Percentiles rank a stretch among this genome's conserved stretches.
These are phyloP conservation scores for Neurospora africana DNA, from an alignment of 495 filamentous ascomycete species.

Conservation along the genomic window DNA sequence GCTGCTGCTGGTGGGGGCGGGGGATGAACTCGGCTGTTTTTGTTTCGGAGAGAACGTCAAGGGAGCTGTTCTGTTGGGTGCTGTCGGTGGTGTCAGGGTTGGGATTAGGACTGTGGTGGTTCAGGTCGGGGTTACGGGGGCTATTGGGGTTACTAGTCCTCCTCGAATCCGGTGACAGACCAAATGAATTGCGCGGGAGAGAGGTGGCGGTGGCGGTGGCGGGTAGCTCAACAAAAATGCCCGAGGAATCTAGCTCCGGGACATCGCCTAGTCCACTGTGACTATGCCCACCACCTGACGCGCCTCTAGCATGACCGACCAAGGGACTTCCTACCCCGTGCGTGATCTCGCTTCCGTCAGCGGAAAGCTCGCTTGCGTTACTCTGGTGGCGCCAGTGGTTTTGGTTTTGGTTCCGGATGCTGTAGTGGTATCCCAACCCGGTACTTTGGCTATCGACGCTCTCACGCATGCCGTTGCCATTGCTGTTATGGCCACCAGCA, in stretches of 20 bases:
- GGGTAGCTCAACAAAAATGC: constrained; percentile 13
- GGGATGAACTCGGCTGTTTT: neutral
- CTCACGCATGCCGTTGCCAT: constrained; percentile 10
- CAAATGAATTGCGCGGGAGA: neutral
- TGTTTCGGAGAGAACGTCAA: neutral
- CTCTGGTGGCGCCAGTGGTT: constrained; percentile 26
- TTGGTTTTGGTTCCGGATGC: neutral
- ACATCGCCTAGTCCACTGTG: neutral
- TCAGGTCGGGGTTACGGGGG: no score
- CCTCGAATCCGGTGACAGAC: neutral
- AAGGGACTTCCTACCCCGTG: constrained; percentile 9
- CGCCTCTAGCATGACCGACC: neutral
- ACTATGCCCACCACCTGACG: neutral
- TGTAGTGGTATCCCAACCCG: constrained; percentile 6
- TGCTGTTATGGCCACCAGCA: neutral
- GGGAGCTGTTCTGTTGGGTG: neutral
- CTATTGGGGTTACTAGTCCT: neutral
- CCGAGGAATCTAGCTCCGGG: constrained; percentile 20
- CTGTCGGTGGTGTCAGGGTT: neutral
- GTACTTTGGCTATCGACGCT: constrained; percentile 23
- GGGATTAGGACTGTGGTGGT: no score
- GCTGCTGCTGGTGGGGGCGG: neutral
- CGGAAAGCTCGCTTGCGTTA: constrained; percentile 31
- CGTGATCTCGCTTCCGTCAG: constrained; percentile 20
- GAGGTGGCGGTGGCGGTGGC: neutral